Evolutionary conservation across 169 alveolate species (phyloP).

Genomic region (Plasmodium ovale): DNA sequence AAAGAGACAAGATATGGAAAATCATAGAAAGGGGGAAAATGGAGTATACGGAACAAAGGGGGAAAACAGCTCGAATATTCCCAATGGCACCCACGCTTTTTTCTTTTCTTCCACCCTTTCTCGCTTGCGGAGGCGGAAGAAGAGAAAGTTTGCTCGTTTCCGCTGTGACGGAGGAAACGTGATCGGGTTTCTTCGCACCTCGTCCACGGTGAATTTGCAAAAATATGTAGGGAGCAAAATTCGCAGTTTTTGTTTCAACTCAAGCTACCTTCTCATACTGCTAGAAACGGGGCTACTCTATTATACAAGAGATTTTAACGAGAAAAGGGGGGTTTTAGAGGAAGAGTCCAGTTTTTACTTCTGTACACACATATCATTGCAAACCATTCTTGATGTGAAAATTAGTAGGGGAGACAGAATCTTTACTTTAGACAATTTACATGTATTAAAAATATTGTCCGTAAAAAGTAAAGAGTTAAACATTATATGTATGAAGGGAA

Average conservation of each 20-base stretch:
- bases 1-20: not conserved
- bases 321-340: not conserved
- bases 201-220: constrained; percentile 40
- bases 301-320: constrained; percentile 22
- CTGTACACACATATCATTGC: not conserved
- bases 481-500: constrained; percentile 1
- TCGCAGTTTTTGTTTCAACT: not conserved
- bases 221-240: constrained; percentile 21
- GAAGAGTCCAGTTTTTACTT: constrained; percentile 32
- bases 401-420: not conserved
- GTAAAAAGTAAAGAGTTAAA: constrained; percentile 14
- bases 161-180: constrained; percentile 17
- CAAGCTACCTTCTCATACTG: constrained; percentile 7
- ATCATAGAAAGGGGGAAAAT: not conserved
- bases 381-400: constrained; percentile 31
- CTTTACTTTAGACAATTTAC: constrained; percentile 26
- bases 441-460: constrained; percentile 16
- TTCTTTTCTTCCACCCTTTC: not conserved
- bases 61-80: not conserved
- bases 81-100: no score
- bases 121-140: constrained; percentile 14
- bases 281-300: constrained; percentile 46
- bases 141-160: constrained; percentile 11
- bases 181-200: not conserved
- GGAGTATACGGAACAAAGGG: no score